Conservation (phyloP, 2,329 filamentous ascomycete species). For the Colletotrichum cuscutae region DNA sequence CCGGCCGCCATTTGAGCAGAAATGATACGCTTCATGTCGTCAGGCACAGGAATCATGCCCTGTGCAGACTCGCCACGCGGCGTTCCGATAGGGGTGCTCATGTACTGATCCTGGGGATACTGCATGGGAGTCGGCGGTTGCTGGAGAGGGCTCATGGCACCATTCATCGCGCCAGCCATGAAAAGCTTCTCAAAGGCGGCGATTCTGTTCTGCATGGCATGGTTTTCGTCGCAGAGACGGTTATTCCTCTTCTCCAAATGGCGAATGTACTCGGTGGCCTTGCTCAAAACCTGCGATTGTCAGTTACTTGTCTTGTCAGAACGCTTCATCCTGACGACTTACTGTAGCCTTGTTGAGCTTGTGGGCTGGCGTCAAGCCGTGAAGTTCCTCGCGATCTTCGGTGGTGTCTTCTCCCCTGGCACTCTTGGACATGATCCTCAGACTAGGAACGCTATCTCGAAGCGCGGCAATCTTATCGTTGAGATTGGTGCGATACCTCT, state of each 20-base stretch:
- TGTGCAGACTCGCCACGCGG: conserved; percentile 55
- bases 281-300: conserved; percentile 76
- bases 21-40: conserved; percentile 72
- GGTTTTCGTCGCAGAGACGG: conserved; percentile 83
- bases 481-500: conserved; percentile 93
- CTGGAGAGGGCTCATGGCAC: conserved; percentile 64
- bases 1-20: conserved; percentile 65
- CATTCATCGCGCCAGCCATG: conserved; percentile 77
- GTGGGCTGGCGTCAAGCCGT: conserved; percentile 86
- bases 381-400: conserved; percentile 81
- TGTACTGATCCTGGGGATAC: conserved; percentile 59
- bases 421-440: conserved; percentile 84
- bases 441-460: conserved; percentile 89
- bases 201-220: conserved; percentile 79
- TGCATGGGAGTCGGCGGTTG: conserved; percentile 64
- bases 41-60: conserved; percentile 74
- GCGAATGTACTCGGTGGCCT: conserved; percentile 95
- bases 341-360: conserved; percentile 98
- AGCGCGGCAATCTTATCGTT: conserved; percentile 97
- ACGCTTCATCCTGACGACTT: conserved; percentile 32
- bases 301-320: not conserved
- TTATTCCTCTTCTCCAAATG: conserved; percentile 93
- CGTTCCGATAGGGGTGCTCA: conserved; percentile 55
- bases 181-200: conserved; percentile 83
- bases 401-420: conserved; percentile 74